Evolutionary conservation across 805 yeast genomes (phyloP).

Genomic region (Huiozyma naganishii): DNA sequence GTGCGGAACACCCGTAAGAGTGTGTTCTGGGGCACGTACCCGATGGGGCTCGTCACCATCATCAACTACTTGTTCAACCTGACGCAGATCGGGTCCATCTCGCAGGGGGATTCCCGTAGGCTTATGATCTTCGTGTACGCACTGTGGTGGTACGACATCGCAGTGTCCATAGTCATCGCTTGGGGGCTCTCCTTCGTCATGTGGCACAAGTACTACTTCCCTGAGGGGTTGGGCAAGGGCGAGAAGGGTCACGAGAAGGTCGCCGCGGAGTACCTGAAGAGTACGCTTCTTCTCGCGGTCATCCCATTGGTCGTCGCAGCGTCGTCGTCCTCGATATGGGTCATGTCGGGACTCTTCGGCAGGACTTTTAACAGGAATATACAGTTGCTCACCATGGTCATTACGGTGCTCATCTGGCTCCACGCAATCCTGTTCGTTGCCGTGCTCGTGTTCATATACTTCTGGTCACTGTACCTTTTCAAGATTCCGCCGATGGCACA

Average conservation of each 20-base stretch:
- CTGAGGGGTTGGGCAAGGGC: conserved; percentile 12
- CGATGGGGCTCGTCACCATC: conserved; percentile 70
- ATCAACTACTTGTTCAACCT: conserved; percentile 42
- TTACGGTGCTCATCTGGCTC: conserved; percentile 54
- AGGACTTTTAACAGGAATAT: conserved; percentile 27
- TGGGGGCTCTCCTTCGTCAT: conserved; percentile 51
- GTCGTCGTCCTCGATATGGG: conserved; percentile 53
- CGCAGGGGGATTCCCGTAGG: conserved; percentile 11
- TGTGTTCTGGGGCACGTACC: conserved; percentile 64
- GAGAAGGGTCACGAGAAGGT: conserved; percentile 11
- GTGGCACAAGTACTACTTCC: conserved; percentile 25
- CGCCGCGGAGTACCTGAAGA: conserved; percentile 35
- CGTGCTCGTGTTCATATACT: conserved; percentile 43
- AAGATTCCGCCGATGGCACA: conserved; percentile 46
- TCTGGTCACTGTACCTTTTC: conserved; percentile 46
- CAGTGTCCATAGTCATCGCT: conserved; percentile 44
- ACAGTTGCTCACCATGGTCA: conserved; percentile 40
- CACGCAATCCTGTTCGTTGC: conserved; percentile 56
- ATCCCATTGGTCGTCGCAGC: conserved; percentile 71
- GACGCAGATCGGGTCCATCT: conserved; percentile 1
- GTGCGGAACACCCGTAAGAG: conserved; percentile 34
- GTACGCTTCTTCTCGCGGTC: conserved; percentile 60
- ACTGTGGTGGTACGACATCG: conserved; percentile 66
- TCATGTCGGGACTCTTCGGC: conserved; percentile 33
- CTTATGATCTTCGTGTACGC: conserved; percentile 45